Evolutionary conservation across 2,329 filamentous ascomycete species (phyloP).

Genomic region (Monosporascus sp.): DNA sequence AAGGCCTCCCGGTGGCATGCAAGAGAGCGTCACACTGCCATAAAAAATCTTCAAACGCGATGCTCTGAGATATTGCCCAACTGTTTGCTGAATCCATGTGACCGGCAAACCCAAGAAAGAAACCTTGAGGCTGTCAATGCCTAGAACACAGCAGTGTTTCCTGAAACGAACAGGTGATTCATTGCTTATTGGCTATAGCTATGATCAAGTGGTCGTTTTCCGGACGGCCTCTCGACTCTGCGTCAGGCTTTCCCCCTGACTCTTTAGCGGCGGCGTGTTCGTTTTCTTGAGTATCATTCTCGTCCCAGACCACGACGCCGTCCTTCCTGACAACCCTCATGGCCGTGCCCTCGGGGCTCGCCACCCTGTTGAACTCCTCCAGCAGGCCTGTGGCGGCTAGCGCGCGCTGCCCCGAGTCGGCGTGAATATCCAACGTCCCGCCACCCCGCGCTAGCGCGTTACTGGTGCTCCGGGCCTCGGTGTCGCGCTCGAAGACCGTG

Average conservation of each 20-base stretch:
- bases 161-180: too few relatives aligned
- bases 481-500: conserved; percentile 27
- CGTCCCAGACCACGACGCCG: conserved; percentile 18
- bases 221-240: conserved; percentile 11
- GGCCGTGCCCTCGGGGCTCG: conserved; percentile 18
- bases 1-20: too few relatives aligned
- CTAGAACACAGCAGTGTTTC: too few relatives aligned
- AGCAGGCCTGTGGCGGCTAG: conserved; percentile 26
- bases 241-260: background rate
- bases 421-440: conserved; percentile 46
- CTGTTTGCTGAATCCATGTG: too few relatives aligned
- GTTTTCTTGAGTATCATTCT: conserved; percentile 4
- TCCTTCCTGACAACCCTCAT: conserved; percentile 16
- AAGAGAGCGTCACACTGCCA: too few relatives aligned
- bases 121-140: too few relatives aligned
- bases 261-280: background rate
- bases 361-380: conserved; percentile 17
- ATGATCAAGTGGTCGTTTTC: conserved; percentile 13
- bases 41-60: too few relatives aligned
- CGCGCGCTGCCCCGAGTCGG: conserved; percentile 23
- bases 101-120: too few relatives aligned
- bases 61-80: too few relatives aligned
- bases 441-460: conserved; percentile 37
- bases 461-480: conserved; percentile 1
- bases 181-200: too few relatives aligned